Base-by-base conservation (phyloP, 768 basidiomycete genomes). In the Exsudoporus frostii region DNA sequence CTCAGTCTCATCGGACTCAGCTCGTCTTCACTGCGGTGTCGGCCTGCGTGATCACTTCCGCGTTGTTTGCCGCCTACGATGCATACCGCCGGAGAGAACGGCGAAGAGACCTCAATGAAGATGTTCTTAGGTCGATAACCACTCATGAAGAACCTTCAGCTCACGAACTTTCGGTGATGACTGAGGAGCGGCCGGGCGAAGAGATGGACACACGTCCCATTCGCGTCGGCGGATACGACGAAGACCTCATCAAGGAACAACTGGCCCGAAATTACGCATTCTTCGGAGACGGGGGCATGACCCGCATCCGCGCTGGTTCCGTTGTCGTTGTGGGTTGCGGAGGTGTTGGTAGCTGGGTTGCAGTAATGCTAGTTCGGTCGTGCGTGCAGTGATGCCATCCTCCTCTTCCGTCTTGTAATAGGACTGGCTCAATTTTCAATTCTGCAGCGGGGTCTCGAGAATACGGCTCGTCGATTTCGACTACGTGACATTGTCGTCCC, bases 281-380 rank as follows among this genome's bases (percentile, higher is more conserved):
- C 72, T 88, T 98, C 48, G 93, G 92, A 0, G 90, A 95, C 30
- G 89, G 92, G 33, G 83, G 83, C 37, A 96, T 98, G 91, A 68
- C 72, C 10, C 85, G 82, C 64, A 78, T 98, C 48, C 79, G 97
- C 48, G 65, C 76, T 9, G 82, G 84, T 13, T 81, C 77, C 5
- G 94, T 98, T 1, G 93, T 92, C 17, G 75, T 98, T 19, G 86
- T 99, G 4, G 97, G 97, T 7, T 92, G 94, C 59, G 97, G 97
- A 53, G 96, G 97, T 2, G 97, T 99, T 0, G 97, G 97, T 0
- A 94, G 91, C 65, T 96, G 93, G 91, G 90, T 86, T 34, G 93
- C 94, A 15, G 82, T 96, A 30, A 96, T 96, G 96, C 82, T 93
- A 25, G 86, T 84, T 41, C 75, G 94, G 67, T 94, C 92, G 90